Evolutionary conservation across 768 basidiomycete species (phyloP), one percentile per base, ranked within the genome.

Genomic region (Hericium alpestre): DNA sequence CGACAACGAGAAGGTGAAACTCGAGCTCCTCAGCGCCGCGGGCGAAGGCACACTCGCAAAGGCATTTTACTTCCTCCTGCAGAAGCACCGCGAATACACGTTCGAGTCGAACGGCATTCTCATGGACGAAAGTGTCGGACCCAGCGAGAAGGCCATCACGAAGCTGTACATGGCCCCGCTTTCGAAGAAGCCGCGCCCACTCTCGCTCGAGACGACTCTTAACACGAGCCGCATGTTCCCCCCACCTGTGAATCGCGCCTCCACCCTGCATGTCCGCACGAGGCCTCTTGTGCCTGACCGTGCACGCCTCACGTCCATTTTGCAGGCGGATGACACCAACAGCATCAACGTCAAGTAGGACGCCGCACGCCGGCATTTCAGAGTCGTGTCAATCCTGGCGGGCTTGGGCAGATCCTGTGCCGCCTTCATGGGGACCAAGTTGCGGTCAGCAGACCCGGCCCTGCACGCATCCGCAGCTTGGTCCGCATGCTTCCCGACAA

Each of bases 1-100:
- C 16, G 80, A 87, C 58, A 58, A 73, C 13, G 75, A 80, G 15
- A 67, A 66, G 25, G 87, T 90, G 65, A 79, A 75, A 56, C 67
- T 74, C 22, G 88, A 90, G 64, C 74, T 91, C 6, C 79, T 87
- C 60, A 80, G 84, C 27, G 83, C 86, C 11, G 76, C 78, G 16
- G 88, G 84, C 18, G 73, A 79, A 53, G 87, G 87, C 12, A 79
- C 81, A 9, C 79, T 90, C 58, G 87, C 90, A 10, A 94, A 94
- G 67, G 89, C 88, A 0, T 93, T 93, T 69, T 95, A 93, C 66
- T 91, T 86, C 66, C 78, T 95, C 39, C 78, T 95, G 18, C 74
- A 80, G 41, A 80, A 80, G 68, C 88, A 91, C 64, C 81, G 87
- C 58, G 84, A 90, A 63, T 81, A 80, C 56, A 73, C 73, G 0